These are phyloP conservation scores for Fraxinus sp. DNA, from an alignment of 305 asterid species.

Conservation along the genomic window DNA sequence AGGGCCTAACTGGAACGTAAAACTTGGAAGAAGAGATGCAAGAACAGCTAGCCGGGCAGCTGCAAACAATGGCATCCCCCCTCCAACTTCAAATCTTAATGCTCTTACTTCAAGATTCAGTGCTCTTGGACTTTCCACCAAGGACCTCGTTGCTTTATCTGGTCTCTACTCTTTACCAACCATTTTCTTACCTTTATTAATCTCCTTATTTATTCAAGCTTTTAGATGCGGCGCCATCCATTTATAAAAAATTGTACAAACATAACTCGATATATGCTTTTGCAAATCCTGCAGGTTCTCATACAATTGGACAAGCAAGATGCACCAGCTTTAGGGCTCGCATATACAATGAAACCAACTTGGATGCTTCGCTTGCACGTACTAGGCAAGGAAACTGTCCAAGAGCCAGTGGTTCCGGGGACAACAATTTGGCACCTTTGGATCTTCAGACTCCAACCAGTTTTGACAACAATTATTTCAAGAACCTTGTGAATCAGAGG, in stretches of 20 bases:
- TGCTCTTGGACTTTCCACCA: slow-evolving; percentile 66
- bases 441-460: slow-evolving; percentile 57
- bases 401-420: slow-evolving; percentile 47
- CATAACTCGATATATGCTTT: background rate
- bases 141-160: slow-evolving; percentile 74
- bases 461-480: slow-evolving; percentile 68
- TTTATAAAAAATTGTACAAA: background rate
- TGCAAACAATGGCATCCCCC: slow-evolving; percentile 76
- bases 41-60: slow-evolving; percentile 71
- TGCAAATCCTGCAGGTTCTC: slow-evolving; percentile 45
- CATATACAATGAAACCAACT: slow-evolving; percentile 64
- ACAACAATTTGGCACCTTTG: slow-evolving; percentile 81
- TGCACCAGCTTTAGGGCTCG: slow-evolving; percentile 78
- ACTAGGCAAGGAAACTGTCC: slow-evolving; percentile 62
- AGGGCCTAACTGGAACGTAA: slow-evolving; percentile 73
- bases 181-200: background rate
- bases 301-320: slow-evolving; percentile 83
- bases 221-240: background rate
- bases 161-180: slow-evolving; percentile 29
- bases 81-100: slow-evolving; percentile 71
- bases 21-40: slow-evolving; percentile 77
- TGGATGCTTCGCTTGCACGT: slow-evolving; percentile 52
- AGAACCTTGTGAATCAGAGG: slow-evolving; percentile 47
- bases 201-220: background rate
- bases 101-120: slow-evolving; percentile 59